A percentile compares a stretch with the other conserved stretches of the same genome.
Conservation (phyloP, 495 filamentous ascomycete species). For the Recurvomyces mirabilis region DNA sequence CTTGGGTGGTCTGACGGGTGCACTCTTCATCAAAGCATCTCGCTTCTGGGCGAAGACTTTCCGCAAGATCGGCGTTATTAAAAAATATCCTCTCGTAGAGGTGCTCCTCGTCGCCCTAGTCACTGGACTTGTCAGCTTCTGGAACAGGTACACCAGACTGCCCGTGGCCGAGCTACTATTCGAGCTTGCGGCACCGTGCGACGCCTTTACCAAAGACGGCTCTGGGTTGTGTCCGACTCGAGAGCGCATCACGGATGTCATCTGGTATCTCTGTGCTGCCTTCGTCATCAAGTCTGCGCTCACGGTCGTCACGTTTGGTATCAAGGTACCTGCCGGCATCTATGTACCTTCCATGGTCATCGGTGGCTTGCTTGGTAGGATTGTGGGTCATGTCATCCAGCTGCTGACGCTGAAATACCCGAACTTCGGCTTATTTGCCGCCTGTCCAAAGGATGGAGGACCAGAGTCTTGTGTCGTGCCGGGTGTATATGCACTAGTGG, state of each 20-base stretch:
- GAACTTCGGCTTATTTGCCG: slow-evolving; percentile 56
- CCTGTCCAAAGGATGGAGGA: slow-evolving; percentile 53
- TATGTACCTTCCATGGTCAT: slow-evolving; percentile 99
- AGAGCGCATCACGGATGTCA: slow-evolving; percentile 60
- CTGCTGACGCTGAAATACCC: slow-evolving; percentile 68
- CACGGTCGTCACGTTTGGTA: slow-evolving; percentile 81
- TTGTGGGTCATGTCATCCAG: slow-evolving; percentile 78
- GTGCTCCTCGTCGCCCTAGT: slow-evolving; percentile 77
- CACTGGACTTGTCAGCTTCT: slow-evolving; percentile 78
- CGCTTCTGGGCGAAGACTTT: slow-evolving; percentile 81
- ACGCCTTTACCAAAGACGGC: slow-evolving; percentile 44
- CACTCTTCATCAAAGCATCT: slow-evolving; percentile 93
- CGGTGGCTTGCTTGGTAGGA: slow-evolving; percentile 81
- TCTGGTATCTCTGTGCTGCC: slow-evolving; percentile 58
- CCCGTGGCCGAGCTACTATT: slow-evolving; percentile 84
- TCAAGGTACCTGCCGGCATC: slow-evolving; percentile 92
- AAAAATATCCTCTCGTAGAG: slow-evolving; percentile 73
- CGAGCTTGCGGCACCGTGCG: slow-evolving; percentile 81
- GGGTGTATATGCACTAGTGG: slow-evolving; percentile 89
- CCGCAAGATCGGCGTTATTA: slow-evolving; percentile 68
- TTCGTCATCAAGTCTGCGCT: slow-evolving; percentile 84
- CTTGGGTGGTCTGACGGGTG: slow-evolving; percentile 72
- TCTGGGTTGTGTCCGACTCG: slow-evolving; percentile 67
- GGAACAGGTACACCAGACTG: slow-evolving; percentile 83
- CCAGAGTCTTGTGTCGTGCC: slow-evolving; percentile 83